Conservation (phyloP, 1,284 basidiomycete genomes). For the Rhodotorula sp. region DNA sequence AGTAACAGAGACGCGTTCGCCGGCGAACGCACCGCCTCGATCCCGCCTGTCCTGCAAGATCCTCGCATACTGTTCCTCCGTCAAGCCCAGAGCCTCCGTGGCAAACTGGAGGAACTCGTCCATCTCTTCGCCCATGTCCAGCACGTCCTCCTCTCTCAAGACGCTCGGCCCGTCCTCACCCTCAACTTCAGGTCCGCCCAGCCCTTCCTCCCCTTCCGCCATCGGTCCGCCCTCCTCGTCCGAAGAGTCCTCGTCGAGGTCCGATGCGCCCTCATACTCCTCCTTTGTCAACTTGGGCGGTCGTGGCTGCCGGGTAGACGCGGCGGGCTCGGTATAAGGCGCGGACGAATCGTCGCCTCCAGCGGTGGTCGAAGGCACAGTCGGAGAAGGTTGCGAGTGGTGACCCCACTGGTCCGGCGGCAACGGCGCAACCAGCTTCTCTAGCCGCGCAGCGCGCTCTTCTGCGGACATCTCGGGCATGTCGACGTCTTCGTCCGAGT, state of each 20-base stretch:
- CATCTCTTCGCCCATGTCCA: constrained; percentile 84
- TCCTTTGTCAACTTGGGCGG: constrained; percentile 30
- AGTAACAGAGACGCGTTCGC: too few species aligned
- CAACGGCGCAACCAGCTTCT: constrained; percentile 51
- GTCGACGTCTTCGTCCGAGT: constrained; percentile 48
- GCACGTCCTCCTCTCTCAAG: constrained; percentile 54
- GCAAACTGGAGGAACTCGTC: constrained; percentile 92
- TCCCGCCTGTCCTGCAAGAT: constrained; percentile 72
- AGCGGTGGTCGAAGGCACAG: too few species aligned
- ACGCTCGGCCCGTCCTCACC: constrained; percentile 58
- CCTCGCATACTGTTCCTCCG: constrained; percentile 74
- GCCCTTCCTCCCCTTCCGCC: constrained; percentile 30
- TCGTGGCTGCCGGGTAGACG: neutral
- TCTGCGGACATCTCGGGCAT: constrained; percentile 43
- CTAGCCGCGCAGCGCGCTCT: constrained; percentile 47
- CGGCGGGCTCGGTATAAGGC: neutral
- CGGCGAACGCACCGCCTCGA: constrained; percentile 62
- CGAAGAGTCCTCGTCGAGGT: constrained; percentile 26
- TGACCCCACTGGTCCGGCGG: constrained; percentile 52
- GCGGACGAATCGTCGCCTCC: neutral
- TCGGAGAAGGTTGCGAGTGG: constrained; percentile 26
- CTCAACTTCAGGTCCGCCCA: constrained; percentile 38
- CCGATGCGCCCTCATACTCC: constrained; percentile 41
- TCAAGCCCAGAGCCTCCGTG: constrained; percentile 79
- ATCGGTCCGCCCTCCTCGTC: constrained; percentile 30